Evolutionary conservation across 1,284 basidiomycete genomes (phyloP).

Genomic region (Leccinum subfulvum): DNA sequence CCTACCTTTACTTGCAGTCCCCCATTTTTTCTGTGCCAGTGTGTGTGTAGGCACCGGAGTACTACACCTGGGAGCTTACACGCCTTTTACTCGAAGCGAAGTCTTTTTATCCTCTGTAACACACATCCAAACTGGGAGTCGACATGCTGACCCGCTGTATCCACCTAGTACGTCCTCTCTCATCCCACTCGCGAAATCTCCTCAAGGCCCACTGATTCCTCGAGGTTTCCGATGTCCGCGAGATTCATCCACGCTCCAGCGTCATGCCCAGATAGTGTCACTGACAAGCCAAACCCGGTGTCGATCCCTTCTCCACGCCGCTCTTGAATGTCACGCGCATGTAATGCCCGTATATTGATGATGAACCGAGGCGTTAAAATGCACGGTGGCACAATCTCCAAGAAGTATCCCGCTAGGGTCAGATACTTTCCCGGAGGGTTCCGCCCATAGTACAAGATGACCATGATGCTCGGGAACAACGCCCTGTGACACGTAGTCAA

Average conservation of each 20-base stretch:
- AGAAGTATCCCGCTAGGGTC: neutral
- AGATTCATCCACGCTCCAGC: neutral
- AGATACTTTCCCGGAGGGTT: neutral
- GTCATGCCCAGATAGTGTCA: neutral
- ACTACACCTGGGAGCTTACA: neutral
- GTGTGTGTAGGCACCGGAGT: neutral
- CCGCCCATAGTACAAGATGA: neutral
- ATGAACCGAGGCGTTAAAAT: constrained; percentile 9
- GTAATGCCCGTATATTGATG: neutral
- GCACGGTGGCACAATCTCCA: constrained; percentile 2
- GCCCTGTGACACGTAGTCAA: neutral
- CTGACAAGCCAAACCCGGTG: neutral
- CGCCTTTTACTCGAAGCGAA: neutral
- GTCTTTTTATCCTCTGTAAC: neutral
- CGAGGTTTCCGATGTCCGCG: neutral
- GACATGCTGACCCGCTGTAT: neutral
- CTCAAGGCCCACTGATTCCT: neutral
- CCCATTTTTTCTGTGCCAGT: neutral
- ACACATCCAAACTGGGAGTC: neutral
- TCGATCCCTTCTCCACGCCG: neutral
- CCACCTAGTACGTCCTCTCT: neutral
- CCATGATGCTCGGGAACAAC: neutral
- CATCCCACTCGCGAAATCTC: neutral
- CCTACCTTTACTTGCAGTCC: constrained; percentile 48
- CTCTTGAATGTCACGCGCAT: neutral